Conservation (phyloP, 306 rosid species). For the Aeschynomene evenia region DNA sequence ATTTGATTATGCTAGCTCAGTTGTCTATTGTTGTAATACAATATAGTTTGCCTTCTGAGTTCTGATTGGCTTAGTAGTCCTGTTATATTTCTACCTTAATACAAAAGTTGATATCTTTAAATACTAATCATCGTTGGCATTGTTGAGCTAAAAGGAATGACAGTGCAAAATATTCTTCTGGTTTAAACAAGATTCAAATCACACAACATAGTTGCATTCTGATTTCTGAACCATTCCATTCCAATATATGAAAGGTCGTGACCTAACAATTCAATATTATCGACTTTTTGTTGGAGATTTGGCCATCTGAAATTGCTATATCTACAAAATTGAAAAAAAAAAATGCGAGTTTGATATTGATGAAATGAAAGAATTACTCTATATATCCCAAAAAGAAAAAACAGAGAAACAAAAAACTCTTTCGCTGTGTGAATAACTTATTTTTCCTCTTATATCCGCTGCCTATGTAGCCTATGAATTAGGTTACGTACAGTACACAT, state of each 20-base stretch:
- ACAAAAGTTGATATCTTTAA: not conserved
- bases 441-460: not conserved
- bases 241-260: not conserved
- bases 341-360: not conserved
- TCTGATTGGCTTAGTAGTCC: not conserved
- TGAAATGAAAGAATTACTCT: conserved; percentile 21
- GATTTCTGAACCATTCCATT: not conserved
- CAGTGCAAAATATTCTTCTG: not conserved
- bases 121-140: not conserved
- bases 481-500: not conserved
- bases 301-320: not conserved
- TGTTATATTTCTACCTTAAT: not conserved
- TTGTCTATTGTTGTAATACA: conserved; percentile 8
- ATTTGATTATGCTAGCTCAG: not conserved
- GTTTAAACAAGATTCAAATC: not conserved
- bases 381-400: not conserved
- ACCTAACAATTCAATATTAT: not conserved
- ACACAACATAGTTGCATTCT: not conserved
- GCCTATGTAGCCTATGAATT: not conserved
- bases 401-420: not conserved
- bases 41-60: not conserved
- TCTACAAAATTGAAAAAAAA: not conserved
- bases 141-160: not conserved
- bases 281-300: not conserved
- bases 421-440: not conserved